phyloP scores from a whole-genome alignment of 805 yeast genomes.

The Maudiozyma serrabonitensis region DNA sequence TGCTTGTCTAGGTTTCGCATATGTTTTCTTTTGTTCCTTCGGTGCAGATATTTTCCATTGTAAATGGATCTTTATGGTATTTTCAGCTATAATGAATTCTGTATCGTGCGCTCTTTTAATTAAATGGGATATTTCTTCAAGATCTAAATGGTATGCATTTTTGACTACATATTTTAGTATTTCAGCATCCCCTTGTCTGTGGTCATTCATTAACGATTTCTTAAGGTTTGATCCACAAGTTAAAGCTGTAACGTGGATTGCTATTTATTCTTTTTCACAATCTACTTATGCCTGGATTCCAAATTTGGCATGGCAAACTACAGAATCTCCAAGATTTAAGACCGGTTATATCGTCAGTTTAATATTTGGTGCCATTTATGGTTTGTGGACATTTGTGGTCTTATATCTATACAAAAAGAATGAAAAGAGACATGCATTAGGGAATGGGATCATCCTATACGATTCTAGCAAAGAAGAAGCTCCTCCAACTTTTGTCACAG shows the following conservation, averaged over 20 bases:
- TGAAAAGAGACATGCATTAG: slow-evolving; percentile 37
- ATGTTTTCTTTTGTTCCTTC: slow-evolving; percentile 35
- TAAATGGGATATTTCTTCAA: slow-evolving; percentile 46
- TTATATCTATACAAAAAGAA: slow-evolving; percentile 45
- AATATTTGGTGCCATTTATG: slow-evolving; percentile 36
- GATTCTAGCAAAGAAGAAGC: slow-evolving; percentile 30
- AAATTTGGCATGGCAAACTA: slow-evolving; percentile 43
- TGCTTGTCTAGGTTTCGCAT: slow-evolving; percentile 50
- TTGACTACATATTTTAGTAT: slow-evolving; percentile 51
- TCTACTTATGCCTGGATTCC: slow-evolving; percentile 53
- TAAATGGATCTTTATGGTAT: slow-evolving; percentile 44
- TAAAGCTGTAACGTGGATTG: slow-evolving; percentile 47
- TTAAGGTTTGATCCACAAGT: slow-evolving; percentile 47
- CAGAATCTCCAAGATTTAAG: slow-evolving; percentile 45
- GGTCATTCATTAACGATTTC: slow-evolving; percentile 50
- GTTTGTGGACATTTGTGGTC: slow-evolving; percentile 42
- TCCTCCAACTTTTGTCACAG: slow-evolving; percentile 23
- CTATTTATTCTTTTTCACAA: slow-evolving; percentile 49
- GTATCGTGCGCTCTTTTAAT: slow-evolving; percentile 47
- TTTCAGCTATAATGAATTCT: slow-evolving; percentile 45
- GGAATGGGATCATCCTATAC: slow-evolving; percentile 41
- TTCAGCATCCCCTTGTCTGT: slow-evolving; percentile 53
- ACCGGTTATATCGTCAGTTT: slow-evolving; percentile 47
- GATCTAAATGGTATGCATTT: slow-evolving; percentile 60
- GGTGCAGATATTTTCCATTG: slow-evolving; percentile 43